Evolutionary conservation across 352 stramenopile species (phyloP).

Genomic region (Pythium utonaiense): DNA sequence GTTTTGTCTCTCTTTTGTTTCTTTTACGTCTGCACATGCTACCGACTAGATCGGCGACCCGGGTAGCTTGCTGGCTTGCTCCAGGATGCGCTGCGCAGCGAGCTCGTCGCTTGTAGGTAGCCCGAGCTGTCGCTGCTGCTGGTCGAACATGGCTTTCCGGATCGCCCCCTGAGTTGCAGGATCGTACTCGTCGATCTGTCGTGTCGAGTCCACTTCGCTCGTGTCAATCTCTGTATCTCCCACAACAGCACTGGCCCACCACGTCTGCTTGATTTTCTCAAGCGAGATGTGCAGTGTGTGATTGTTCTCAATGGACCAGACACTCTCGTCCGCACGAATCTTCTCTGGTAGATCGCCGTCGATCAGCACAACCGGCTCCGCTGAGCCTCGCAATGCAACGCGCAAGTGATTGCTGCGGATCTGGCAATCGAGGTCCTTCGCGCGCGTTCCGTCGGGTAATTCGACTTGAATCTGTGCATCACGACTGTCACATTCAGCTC

Average conservation of each 20-base stretch:
- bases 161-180: constrained; percentile 96
- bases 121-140: constrained; percentile 92
- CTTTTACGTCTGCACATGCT: constrained; percentile 87
- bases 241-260: constrained; percentile 94
- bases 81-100: constrained; percentile 89
- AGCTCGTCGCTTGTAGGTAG: constrained; percentile 92
- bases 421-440: constrained; percentile 88
- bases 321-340: constrained; percentile 95
- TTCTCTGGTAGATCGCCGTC: constrained; percentile 90
- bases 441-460: constrained; percentile 85
- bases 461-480: constrained; percentile 70
- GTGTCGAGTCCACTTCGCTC: constrained; percentile 95
- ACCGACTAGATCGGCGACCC: constrained; percentile 83
- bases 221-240: constrained; percentile 97
- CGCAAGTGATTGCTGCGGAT: constrained; percentile 88
- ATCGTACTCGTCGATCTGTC: constrained; percentile 96
- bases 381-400: constrained; percentile 61
- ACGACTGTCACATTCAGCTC: neutral
- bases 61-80: constrained; percentile 84
- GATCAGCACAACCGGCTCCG: constrained; percentile 27
- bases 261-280: constrained; percentile 97
- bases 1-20: constrained; percentile 15
- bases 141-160: constrained; percentile 97
- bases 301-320: constrained; percentile 93
- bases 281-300: constrained; percentile 84